Evolutionary conservation across 306 rosid genomes (phyloP).

Genomic region (Urtica urens): DNA sequence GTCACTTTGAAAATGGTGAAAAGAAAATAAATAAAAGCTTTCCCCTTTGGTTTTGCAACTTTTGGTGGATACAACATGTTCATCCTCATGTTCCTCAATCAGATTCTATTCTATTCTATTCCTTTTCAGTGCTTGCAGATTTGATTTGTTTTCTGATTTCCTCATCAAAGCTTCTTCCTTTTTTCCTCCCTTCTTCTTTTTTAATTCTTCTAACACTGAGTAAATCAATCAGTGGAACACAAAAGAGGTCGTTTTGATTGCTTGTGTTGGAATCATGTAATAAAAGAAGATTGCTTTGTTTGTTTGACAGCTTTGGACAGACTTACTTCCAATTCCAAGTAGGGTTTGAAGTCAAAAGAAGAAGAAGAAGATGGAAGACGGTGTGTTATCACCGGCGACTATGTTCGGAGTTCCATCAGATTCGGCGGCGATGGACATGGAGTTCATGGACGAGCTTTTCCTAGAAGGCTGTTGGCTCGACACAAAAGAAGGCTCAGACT

Average conservation of each 20-base stretch:
- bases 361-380: conserved; percentile 47
- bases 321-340: too few species aligned
- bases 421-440: conserved; percentile 57
- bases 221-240: conserved; percentile 4
- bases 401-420: conserved; percentile 44
- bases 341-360: not conserved
- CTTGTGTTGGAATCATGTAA: conserved; percentile 1
- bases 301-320: too few species aligned
- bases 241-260: conserved; percentile 15
- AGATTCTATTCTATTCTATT: conserved; percentile 11
- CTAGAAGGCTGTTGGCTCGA: conserved; percentile 82
- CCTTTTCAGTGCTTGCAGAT: not conserved
- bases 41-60: conserved; percentile 6
- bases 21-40: not conserved
- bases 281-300: too few species aligned
- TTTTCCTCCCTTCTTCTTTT: not conserved
- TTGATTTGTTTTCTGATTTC: not conserved
- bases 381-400: conserved; percentile 39
- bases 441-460: conserved; percentile 72
- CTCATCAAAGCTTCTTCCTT: not conserved
- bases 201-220: not conserved
- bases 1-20: not conserved
- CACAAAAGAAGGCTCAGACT: conserved; percentile 56
- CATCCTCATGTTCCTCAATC: not conserved
- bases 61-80: conserved; percentile 9